Conservation (phyloP, 140 eudicot genomes). For the Ambrosia hybrid region DNA sequence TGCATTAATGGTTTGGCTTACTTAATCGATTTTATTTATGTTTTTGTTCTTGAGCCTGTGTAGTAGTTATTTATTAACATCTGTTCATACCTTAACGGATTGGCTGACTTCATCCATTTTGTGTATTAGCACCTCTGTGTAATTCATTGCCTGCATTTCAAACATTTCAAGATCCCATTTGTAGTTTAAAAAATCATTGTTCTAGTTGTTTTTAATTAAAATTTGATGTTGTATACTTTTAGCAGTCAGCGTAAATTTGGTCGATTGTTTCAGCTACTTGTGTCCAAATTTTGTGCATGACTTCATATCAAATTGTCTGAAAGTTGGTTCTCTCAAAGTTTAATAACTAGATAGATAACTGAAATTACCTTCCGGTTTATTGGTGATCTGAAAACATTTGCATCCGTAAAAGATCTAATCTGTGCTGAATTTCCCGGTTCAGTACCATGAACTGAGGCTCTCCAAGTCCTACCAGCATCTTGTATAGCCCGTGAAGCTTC, state of each 20-base stretch:
- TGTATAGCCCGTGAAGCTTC: conserved; percentile 70
- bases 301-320: not conserved
- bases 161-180: not conserved
- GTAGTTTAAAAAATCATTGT: not conserved
- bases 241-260: not conserved
- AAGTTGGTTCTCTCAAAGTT: not conserved
- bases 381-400: conserved; percentile 53
- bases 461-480: conserved; percentile 45
- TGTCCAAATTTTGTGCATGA: conserved; percentile 2
- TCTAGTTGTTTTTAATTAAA: not conserved
- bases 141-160: conserved; percentile 33
- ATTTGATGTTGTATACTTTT: not conserved
- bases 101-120: conserved; percentile 66
- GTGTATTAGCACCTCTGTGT: conserved; percentile 53
- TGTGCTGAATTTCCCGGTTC: conserved; percentile 43
- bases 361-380: conserved; percentile 60
- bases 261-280: conserved; percentile 5
- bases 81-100: conserved; percentile 54
- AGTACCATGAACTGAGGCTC: conserved; percentile 25
- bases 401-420: conserved; percentile 52
- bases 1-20: not conserved
- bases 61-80: not conserved
- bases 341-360: not conserved
- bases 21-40: not conserved
- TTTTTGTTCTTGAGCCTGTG: not conserved